Evolutionary conservation across 345 rosid species (phyloP), one percentile per base, ranked within the genome.

Genomic region (Euphorbia pulcherrima): DNA sequence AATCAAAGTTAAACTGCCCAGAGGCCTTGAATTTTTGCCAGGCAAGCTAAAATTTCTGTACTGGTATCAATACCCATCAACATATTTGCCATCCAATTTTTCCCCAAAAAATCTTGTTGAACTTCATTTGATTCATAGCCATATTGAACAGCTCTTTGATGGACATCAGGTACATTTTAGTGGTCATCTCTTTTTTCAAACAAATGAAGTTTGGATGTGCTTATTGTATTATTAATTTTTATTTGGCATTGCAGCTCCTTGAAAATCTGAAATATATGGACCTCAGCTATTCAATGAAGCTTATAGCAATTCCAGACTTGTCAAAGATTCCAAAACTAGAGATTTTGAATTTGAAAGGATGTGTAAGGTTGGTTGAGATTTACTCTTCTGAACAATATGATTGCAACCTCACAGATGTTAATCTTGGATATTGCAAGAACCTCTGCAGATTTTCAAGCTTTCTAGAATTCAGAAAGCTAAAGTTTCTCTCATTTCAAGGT

Each of bases 41-140:
- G 47, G 54, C 18, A 48, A 55, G 61, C 61, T 67, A 6, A 48
- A 50, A 14, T 24, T 20, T 14, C 51, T 67, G 2, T 6, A 33
- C 5, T 67, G 70, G 70, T 11, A 37, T 24, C 51, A 39, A 26
- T 67, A 10, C 35, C 70, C 70, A 26, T 29, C 33, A 6, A 55
- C 53, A 16, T 13, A 20, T 53, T 67, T 67, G 51, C 70, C 70
- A 30, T 21, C 11, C 0, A 27, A 5, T 20, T 67, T 39, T 6
- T n/a, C 4, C 11, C 52, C 62, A 13, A 50, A 37, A n/a, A 67
- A 67, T 53, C 61, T 67, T 12, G 53, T 67, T 17, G 70, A 67
- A 33, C 70, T 53, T 54, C 24, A 13, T 17, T 0, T 67, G 70
- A 30, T 13, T 23, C 12, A 17, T 1, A 54, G 62, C 37, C 33